Evolutionary conservation across 2,329 filamentous ascomycete genomes (phyloP).

Genomic region (Emericellopsis cladophorae): DNA sequence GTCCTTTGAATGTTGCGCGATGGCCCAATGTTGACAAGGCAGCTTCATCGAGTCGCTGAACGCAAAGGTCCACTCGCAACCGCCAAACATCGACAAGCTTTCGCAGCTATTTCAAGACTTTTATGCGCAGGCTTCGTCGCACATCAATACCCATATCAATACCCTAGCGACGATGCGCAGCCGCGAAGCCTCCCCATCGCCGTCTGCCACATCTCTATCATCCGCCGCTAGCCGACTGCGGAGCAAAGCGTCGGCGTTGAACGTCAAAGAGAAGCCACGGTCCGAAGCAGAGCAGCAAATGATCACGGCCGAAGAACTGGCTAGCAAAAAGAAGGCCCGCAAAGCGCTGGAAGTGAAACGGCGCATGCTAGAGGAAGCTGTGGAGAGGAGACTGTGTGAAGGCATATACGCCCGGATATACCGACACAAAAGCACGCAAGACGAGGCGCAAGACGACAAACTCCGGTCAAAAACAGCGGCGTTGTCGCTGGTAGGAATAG

Average conservation of each 20-base stretch:
- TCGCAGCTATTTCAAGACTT: constrained; percentile 91
- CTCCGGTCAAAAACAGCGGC: constrained; percentile 88
- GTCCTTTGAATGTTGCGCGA: constrained; percentile 2
- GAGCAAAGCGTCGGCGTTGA: constrained; percentile 40
- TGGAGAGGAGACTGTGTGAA: constrained; percentile 77
- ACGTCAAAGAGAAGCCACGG: constrained; percentile 36
- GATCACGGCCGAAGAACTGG: constrained; percentile 78
- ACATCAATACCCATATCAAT: constrained; percentile 79
- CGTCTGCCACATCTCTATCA: constrained; percentile 39
- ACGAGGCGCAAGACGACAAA: constrained; percentile 91
- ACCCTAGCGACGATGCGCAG: constrained; percentile 64
- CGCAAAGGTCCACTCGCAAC: constrained; percentile 74
- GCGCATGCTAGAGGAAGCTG: constrained; percentile 71
- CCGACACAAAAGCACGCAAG: constrained; percentile 80
- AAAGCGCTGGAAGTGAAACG: constrained; percentile 69
- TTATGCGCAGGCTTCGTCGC: constrained; percentile 66
- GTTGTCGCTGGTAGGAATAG: constrained; percentile 81
- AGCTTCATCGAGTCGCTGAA: constrained; percentile 87
- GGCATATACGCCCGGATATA: constrained; percentile 81
- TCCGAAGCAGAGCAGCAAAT: constrained; percentile 59
- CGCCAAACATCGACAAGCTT: constrained; percentile 71
- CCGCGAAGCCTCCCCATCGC: constrained; percentile 47
- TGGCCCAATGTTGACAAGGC: constrained; percentile 8
- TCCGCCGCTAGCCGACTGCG: constrained; percentile 44
- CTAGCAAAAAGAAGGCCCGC: constrained; percentile 65